Percentiles rank a stretch among this genome's conserved stretches.
Evolutionary conservation across 225 moss, liverwort and hornwort species (phyloP).

Genomic region (Sphagnum contortum): DNA sequence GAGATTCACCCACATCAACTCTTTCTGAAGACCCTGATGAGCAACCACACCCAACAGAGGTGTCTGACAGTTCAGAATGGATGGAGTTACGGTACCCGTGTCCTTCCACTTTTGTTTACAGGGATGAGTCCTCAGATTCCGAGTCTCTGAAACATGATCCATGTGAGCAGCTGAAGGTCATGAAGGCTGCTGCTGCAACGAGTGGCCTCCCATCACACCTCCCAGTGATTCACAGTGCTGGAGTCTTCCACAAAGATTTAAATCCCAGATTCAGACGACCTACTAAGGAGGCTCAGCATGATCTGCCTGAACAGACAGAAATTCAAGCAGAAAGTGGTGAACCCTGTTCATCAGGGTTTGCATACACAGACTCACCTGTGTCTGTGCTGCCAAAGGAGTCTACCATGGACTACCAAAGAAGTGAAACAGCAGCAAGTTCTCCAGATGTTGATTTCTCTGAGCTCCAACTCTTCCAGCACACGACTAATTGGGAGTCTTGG

Average conservation of each 20-base stretch:
- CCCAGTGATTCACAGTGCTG: neutral
- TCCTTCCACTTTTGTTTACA: conserved; percentile 12
- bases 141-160: conserved; percentile 18
- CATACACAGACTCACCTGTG: no score
- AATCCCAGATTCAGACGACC: conserved; percentile 10
- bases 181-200: neutral
- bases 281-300: conserved; percentile 15
- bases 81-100: conserved; percentile 1
- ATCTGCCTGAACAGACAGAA: neutral
- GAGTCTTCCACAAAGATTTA: neutral
- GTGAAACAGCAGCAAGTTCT: no score
- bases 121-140: conserved; percentile 43
- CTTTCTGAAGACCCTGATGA: conserved; percentile 22
- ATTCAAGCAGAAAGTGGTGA: no score
- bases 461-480: conserved; percentile 19
- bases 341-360: no score
- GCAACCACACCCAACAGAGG: conserved; percentile 3
- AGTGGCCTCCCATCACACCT: neutral
- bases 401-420: neutral
- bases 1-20: conserved; percentile 31
- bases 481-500: conserved; percentile 24
- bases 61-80: conserved; percentile 15
- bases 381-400: neutral
- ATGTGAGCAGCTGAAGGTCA: no score
- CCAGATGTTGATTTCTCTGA: conserved; percentile 10